phyloP scores from a whole-genome alignment of 495 filamentous ascomycete genomes.

The Trichoderma erinaceum region DNA sequence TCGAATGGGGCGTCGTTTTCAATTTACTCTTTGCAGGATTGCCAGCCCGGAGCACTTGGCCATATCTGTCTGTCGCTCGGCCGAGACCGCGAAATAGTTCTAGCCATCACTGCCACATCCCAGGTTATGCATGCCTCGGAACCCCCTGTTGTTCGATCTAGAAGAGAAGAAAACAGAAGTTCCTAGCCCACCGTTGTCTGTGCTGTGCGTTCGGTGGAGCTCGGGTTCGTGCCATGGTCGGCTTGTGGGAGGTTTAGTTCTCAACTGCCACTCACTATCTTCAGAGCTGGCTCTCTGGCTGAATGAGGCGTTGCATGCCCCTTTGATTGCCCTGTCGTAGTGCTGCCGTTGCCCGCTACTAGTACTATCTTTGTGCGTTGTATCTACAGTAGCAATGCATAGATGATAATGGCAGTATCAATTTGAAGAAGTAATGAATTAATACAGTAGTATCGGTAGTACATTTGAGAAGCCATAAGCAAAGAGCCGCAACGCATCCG shows the following conservation, averaged over 20 bases:
- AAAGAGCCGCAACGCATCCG: background rate
- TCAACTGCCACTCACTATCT: background rate
- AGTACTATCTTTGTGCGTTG: background rate
- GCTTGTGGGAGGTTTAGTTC: background rate
- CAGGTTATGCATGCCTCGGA: background rate
- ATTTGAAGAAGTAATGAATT: background rate
- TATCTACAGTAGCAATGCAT: background rate
- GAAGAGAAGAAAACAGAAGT: constrained; percentile 1
- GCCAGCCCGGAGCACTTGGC: background rate
- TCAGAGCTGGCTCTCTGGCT: background rate
- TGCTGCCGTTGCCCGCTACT: no score
- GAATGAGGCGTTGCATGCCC: background rate
- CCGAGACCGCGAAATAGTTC: background rate
- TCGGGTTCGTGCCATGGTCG: constrained; percentile 1
- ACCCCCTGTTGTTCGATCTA: background rate
- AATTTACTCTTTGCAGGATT: background rate
- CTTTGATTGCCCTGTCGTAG: background rate
- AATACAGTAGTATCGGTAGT: background rate
- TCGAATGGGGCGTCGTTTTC: background rate
- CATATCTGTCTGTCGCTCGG: background rate
- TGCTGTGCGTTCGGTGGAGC: constrained; percentile 5
- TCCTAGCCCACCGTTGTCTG: background rate
- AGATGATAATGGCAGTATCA: background rate
- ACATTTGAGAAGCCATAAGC: background rate
- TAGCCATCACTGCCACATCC: background rate